Evolutionary conservation across 2,329 filamentous ascomycete species (phyloP).

Genomic region (Botrytis sinoallii): DNA sequence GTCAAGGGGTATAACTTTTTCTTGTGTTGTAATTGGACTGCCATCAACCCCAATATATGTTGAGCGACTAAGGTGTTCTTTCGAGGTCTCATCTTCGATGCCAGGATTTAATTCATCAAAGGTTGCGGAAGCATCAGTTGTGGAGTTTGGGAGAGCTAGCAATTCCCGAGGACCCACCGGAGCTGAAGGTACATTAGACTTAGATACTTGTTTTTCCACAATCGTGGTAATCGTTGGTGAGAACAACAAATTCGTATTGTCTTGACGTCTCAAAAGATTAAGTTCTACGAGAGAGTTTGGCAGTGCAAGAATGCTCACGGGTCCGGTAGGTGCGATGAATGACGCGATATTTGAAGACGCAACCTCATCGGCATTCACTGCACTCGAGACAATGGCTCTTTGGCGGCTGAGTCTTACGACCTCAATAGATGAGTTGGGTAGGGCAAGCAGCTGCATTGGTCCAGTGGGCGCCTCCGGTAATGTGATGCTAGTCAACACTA

Average conservation of each 20-base stretch:
- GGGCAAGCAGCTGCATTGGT: constrained; percentile 46
- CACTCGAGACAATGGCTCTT: neutral
- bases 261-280: neutral
- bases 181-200: neutral
- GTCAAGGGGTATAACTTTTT: neutral
- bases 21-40: neutral
- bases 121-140: neutral
- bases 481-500: neutral
- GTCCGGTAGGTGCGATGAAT: constrained; percentile 27
- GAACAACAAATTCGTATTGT: neutral
- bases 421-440: constrained; percentile 46
- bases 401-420: neutral
- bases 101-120: neutral
- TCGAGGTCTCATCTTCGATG: neutral
- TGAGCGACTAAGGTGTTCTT: neutral
- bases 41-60: neutral
- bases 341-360: constrained; percentile 34
- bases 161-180: constrained; percentile 42
- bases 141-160: constrained; percentile 51
- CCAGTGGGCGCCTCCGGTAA: constrained; percentile 25
- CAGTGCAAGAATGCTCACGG: constrained; percentile 48
- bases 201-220: neutral
- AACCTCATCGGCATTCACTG: neutral
- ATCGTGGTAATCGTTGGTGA: too few species aligned
- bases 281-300: constrained; percentile 44